phyloP scores from a whole-genome alignment of 2,329 filamentous ascomycete genomes.

The Sporothrix curviconia region DNA sequence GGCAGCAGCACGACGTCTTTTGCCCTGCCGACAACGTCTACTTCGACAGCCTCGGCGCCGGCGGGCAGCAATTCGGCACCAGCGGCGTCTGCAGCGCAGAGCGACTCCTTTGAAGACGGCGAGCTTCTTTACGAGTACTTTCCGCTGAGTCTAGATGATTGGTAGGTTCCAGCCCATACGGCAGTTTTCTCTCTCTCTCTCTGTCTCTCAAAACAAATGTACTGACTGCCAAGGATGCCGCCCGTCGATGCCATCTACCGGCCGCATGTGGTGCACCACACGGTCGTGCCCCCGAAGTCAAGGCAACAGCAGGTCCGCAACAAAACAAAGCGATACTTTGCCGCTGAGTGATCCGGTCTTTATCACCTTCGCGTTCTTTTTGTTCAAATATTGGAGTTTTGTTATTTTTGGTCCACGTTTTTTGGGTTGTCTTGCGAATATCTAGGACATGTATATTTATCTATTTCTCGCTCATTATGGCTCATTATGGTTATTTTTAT shows the following conservation, averaged over 20 bases:
- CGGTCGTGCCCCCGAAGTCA: slow-evolving; percentile 63
- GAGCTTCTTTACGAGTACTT: slow-evolving; percentile 94
- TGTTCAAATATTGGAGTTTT: too few relatives aligned
- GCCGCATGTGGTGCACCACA: slow-evolving; percentile 91
- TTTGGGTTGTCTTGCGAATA: background rate
- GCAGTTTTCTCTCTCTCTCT: background rate
- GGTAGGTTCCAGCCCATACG: too few relatives aligned
- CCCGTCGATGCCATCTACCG: slow-evolving; percentile 85
- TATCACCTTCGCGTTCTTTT: too few relatives aligned
- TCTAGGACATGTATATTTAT: too few relatives aligned
- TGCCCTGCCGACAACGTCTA: background rate
- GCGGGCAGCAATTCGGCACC: slow-evolving; percentile 16
- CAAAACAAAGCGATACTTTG: slow-evolving; percentile 66
- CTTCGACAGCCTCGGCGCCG: slow-evolving; percentile 21
- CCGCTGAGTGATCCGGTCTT: slow-evolving; percentile 58
- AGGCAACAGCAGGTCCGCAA: slow-evolving; percentile 59
- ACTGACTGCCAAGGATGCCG: slow-evolving; percentile 54
- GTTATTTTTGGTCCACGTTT: background rate
- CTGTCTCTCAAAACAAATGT: background rate
- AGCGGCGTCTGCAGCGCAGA: slow-evolving; percentile 25
- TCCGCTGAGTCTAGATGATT: slow-evolving; percentile 82
- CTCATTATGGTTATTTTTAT: too few relatives aligned
- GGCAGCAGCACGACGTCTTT: background rate
- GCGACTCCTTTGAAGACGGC: slow-evolving; percentile 61
- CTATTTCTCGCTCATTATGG: too few relatives aligned